Conservation (phyloP, 83 land plant species). For the Picea abies region DNA sequence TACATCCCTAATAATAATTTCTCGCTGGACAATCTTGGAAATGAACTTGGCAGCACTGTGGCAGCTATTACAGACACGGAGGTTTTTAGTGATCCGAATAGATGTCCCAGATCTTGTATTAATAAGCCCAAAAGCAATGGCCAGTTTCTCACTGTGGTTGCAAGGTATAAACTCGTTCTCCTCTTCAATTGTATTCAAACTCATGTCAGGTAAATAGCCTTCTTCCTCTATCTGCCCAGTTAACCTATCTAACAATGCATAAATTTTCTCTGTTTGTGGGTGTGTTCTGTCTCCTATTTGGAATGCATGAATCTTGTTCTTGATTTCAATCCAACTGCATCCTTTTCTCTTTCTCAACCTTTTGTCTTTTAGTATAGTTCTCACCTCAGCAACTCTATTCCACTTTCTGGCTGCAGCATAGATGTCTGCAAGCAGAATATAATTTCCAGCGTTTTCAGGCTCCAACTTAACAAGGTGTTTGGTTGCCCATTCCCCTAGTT, state of each 20-base stretch:
- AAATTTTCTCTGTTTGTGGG: background rate
- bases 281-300: slow-evolving; percentile 11
- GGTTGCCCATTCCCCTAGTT: slow-evolving; percentile 5
- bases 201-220: background rate
- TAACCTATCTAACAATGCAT: background rate
- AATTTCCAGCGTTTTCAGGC: slow-evolving; percentile 1
- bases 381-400: slow-evolving; percentile 7
- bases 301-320: background rate
- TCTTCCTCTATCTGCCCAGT: slow-evolving; percentile 5
- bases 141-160: slow-evolving; percentile 11
- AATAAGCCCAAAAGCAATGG: slow-evolving; percentile 12
- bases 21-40: background rate
- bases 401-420: slow-evolving; percentile 4
- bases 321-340: slow-evolving; percentile 4
- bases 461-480: background rate
- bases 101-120: slow-evolving; percentile 8
- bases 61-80: slow-evolving; percentile 3
- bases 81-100: slow-evolving; percentile 1
- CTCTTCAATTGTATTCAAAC: background rate
- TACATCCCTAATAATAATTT: background rate
- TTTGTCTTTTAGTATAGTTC: background rate
- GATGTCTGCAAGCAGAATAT: background rate
- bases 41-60: slow-evolving; percentile 3
- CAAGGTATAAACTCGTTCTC: background rate
- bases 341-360: slow-evolving; percentile 1